Conservation (phyloP, 305 asterid species). For the Fraxinus dipetala region DNA sequence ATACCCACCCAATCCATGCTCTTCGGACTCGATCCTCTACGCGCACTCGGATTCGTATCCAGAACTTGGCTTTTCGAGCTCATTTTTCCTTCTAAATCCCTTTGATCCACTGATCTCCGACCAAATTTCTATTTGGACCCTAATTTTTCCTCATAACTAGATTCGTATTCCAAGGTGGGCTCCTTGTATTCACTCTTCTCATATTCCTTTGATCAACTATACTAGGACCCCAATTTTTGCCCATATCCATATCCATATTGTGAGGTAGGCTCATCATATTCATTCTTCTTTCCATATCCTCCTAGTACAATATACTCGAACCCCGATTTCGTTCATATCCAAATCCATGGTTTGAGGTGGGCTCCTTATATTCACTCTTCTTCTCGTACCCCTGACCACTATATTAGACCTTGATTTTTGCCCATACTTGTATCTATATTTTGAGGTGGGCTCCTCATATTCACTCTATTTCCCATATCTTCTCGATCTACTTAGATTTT, state of each 20-base stretch:
- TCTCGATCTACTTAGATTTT: background rate
- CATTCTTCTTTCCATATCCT: conserved; percentile 6
- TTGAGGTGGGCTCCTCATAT: background rate
- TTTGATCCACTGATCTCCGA: too few species aligned
- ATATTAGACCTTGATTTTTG: background rate
- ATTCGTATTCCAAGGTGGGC: background rate
- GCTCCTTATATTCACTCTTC: conserved; percentile 4
- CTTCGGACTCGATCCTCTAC: too few species aligned
- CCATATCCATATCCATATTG: background rate
- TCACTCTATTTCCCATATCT: background rate
- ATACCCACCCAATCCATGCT: too few species aligned
- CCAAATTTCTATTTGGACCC: background rate
- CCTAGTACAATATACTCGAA: conserved; percentile 4
- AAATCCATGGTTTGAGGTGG: conserved; percentile 15
- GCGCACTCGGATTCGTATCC: too few species aligned
- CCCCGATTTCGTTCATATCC: background rate
- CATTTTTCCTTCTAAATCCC: too few species aligned
- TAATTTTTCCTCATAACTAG: background rate
- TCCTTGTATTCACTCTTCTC: background rate
- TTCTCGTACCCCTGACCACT: background rate
- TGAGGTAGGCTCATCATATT: conserved; percentile 3
- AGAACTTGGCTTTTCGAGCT: too few species aligned
- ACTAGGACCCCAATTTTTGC: background rate
- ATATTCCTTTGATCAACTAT: background rate
- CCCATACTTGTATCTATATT: conserved; percentile 26